Evolutionary conservation across 1,284 basidiomycete species (phyloP), one percentile per base, ranked within the genome.

Genomic region (Apiotrichum sp.): DNA sequence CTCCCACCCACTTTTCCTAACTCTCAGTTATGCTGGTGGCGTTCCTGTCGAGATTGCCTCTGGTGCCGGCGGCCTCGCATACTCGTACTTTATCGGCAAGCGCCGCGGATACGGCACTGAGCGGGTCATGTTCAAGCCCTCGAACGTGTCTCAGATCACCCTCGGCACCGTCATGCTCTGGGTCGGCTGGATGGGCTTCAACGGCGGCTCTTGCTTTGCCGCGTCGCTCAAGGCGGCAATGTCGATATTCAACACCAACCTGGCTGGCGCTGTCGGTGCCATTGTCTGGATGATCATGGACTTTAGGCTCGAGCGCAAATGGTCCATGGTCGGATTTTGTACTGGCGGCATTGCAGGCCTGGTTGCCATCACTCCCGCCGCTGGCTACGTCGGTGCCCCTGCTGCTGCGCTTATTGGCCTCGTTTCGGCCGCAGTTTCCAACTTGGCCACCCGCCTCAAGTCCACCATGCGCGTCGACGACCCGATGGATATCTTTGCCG

Each of bases 21-120:
- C 22, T 22, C 22, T 22, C 22, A 22, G 22, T 47, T 60, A 73
- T 59, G 72, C 78, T 80, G 90, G 92, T 49, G 92, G 92, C 44
- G 90, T 89, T 7, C 93, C 93, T 35, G 90, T 96, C 66, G 91
- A 97, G 75, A 91, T 96, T 63, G 87, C 87, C 49, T 92, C 88
- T 55, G 93, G 93, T 47, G 84, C 89, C 46, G 86, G 84, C 34
- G 90, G 90, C 43, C 80, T 95, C 47, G 90, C 90, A 1, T 92
- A 87, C 75, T 87, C 91, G 34, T 89, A 77, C 72, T 80, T 80
- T 66, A 78, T 82, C 58, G 81, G 80, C 55, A 77, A 77, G 48
- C 76, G 81, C 54, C 67, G 78, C 49, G 80, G 80, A 9, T 87
- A 83, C 71, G 86, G 93, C 59, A 86, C 86, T 44, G 87, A 93